Evolutionary conservation across 2,329 filamentous ascomycete species (phyloP).

Genomic region (Curvularia sp.): DNA sequence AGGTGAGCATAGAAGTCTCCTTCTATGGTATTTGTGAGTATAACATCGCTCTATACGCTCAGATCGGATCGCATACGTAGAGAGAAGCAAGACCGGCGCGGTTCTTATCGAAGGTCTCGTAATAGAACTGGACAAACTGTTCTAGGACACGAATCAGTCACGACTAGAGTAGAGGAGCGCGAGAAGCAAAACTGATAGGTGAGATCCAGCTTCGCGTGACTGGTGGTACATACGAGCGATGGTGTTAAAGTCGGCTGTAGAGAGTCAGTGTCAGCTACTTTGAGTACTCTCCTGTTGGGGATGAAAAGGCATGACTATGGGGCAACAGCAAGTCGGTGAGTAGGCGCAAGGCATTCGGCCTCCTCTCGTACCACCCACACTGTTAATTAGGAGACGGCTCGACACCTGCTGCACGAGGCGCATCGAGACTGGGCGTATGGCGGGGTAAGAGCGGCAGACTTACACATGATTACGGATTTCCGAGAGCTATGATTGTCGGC

Average conservation of each 20-base stretch:
- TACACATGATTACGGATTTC: constrained; percentile 22
- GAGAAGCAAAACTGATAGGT: not conserved
- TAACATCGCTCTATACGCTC: not conserved
- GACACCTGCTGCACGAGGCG: constrained; percentile 1
- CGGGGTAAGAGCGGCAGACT: constrained; percentile 16
- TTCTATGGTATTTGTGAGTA: constrained; percentile 45
- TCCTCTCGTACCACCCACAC: not conserved
- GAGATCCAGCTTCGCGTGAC: not conserved
- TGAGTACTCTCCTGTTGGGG: not conserved
- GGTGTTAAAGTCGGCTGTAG: constrained; percentile 23
- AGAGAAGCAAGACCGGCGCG: constrained; percentile 70
- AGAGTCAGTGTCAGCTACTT: constrained; percentile 9
- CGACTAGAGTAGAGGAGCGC: not conserved
- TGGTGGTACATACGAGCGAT: constrained; percentile 21
- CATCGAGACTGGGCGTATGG: constrained; percentile 12
- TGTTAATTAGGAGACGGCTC: not conserved
- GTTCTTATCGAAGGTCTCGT: constrained; percentile 81
- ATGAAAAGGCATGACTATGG: not conserved
- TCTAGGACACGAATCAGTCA: constrained; percentile 60
- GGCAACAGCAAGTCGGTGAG: no score
- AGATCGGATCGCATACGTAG: constrained; percentile 71
- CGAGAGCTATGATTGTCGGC: not conserved
- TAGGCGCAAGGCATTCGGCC: not conserved
- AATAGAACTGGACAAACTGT: constrained; percentile 91
- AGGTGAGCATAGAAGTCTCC: constrained; percentile 91